Evolutionary conservation across 495 filamentous ascomycete genomes (phyloP), one percentile per base, ranked within the genome.

Genomic region (Lentithecium fluviatile): DNA sequence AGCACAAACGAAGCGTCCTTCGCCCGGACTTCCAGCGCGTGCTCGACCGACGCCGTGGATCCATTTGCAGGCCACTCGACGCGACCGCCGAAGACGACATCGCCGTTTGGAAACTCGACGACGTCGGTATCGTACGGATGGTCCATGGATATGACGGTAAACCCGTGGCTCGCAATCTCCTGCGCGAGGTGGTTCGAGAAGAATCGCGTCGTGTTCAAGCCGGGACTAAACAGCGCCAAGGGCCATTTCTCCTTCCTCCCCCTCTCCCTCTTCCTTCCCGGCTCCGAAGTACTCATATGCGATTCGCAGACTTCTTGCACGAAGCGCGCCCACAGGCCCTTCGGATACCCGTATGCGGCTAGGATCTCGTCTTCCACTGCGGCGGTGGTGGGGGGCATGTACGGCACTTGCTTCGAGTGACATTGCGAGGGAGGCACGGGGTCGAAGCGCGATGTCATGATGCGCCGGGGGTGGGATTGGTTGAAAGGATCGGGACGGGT

Each of bases 101-200:
- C 45, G n/a, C 56, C 56, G 17, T 51, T 25, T 52, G 56, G 56
- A 23, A 58, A 58, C 6, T 34, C 74, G 20, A 81, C 74, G 23
- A 80, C 63, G 12, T 60, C 46, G 6, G 70, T 65, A 49, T 82
- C 80, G 60, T 81, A 80, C 0, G 79, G 70, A 52, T 79, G 75
- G 53, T 83, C 80, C 15, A 82, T 45, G 1, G 73, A 61, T 0
- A 78, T 59, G 13, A 81, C 73, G 21, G 73, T 69, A 64, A 74
- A 79, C 19, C 80, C 79, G n/a, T 67, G 54, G 48, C 75, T 78
- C 2, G 80, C 75, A 2, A 82, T 66, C 19, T 72, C 67, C 48
- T 75, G 66, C 12, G 70, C 63, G 7, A 75, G 17, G 19, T 37
- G 20, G n/a, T 13, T 17, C 6, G 20, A 45, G 42, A 56, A 56